Evolutionary conservation across 441 rosid species (phyloP).

Genomic region (Bruguiera hainesii): DNA sequence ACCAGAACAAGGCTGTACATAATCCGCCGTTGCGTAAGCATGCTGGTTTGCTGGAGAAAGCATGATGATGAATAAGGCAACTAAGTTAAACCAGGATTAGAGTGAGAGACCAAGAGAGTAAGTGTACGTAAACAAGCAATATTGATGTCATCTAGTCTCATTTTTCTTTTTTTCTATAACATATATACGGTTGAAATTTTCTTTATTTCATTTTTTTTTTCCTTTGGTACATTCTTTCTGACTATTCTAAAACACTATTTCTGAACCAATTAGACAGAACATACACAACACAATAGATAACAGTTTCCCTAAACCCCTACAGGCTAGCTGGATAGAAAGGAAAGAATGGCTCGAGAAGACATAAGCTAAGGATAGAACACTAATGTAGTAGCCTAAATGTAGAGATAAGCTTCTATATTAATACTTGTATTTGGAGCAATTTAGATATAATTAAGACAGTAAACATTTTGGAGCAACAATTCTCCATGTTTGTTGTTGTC

Average conservation of each 20-base stretch:
- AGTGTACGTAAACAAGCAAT: neutral
- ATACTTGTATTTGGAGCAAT: no score
- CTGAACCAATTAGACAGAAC: neutral
- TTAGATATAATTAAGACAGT: no score
- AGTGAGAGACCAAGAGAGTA: neutral
- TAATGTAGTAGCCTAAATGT: neutral
- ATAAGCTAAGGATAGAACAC: neutral
- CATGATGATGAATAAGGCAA: conserved; percentile 30
- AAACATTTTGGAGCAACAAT: no score
- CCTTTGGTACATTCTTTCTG: neutral
- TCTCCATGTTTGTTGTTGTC: no score
- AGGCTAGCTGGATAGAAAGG: conserved; percentile 6
- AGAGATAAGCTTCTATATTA: no score
- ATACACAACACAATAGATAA: neutral
- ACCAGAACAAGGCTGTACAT: conserved; percentile 55
- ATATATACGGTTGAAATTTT: neutral
- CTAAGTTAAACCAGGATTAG: neutral
- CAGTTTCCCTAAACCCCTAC: neutral
- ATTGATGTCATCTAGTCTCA: neutral
- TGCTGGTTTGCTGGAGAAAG: conserved; percentile 70
- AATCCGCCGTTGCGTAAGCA: conserved; percentile 44
- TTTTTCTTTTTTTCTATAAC: conserved; percentile 1
- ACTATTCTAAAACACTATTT: neutral
- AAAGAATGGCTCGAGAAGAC: neutral
- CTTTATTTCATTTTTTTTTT: neutral